Conservation (phyloP, 768 basidiomycete genomes). For the Russula griseocarnosa region DNA sequence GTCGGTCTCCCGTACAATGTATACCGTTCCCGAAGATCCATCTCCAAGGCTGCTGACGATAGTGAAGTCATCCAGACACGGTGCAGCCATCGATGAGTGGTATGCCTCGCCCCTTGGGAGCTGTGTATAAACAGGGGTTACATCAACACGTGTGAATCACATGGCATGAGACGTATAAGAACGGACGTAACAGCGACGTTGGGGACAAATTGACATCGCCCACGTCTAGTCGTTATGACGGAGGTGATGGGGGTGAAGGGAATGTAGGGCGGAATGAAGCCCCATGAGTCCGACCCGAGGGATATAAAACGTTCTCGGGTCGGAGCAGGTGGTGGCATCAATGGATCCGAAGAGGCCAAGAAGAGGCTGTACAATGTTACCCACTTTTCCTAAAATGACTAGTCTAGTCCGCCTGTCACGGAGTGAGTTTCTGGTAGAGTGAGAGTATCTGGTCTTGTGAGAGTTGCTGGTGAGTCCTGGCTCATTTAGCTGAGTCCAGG, state of each 20-base stretch:
- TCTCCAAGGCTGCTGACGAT: constrained; percentile 18
- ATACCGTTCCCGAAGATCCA: constrained; percentile 18
- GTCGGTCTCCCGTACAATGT: constrained; percentile 20
- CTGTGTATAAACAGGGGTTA: constrained; percentile 7
- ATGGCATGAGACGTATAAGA: background rate
- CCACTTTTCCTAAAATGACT: constrained; percentile 7
- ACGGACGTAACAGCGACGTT: background rate
- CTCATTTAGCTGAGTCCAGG: background rate
- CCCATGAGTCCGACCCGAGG: background rate
- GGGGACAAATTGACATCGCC: background rate
- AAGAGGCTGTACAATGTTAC: background rate
- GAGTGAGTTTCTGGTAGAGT: too few relatives aligned
- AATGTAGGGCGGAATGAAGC: background rate
- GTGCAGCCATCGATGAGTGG: constrained; percentile 14
- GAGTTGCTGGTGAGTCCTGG: background rate
- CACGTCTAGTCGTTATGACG: too few relatives aligned
- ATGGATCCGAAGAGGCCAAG: constrained; percentile 17
- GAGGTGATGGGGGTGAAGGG: background rate
- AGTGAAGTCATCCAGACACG: constrained; percentile 19
- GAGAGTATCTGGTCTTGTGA: too few relatives aligned
- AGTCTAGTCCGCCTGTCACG: background rate
- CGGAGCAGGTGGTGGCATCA: background rate
- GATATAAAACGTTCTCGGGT: constrained; percentile 12
- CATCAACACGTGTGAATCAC: too few relatives aligned
- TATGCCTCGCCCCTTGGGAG: constrained; percentile 15